Evolutionary conservation across 2,329 filamentous ascomycete genomes (phyloP), one percentile per base, ranked within the genome.

Genomic region (Lecanoromycetidae sp.): DNA sequence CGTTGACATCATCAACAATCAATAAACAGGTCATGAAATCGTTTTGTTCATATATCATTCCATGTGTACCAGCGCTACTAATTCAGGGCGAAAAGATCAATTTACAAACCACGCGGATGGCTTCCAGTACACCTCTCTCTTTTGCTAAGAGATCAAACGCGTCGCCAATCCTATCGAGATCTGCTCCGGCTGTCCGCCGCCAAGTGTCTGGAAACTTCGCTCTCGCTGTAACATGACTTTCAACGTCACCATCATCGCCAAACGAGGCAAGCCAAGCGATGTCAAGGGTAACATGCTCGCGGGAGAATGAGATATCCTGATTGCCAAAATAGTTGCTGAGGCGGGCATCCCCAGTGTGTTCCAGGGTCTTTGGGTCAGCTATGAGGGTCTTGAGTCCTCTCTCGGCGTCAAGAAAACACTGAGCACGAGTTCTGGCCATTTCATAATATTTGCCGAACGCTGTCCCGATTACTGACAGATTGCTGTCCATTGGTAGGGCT

Each of bases 361-460:
- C 20, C 4, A 27, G 12, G 19, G 5, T 10, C 13, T 26, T 38
- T 25, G 9, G 6, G 50, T 59, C 1, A 72, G 73, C 2, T 41
- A 62, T 15, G 4, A 43, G 17, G 9, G 13, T 15, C 26, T 8
- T 17, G 15, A 37, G 39, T 3, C 44, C 39, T 20, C 22, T 25
- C 33, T 48, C 40, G 10, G 30, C 35, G 19, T 22, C 22, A 4
- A 17, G 20, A 17, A 40, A 49, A 35, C 47, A 49, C 29, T 58
- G 54, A 25, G 60, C 56, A 64, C 66, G 67, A 40, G 67, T 44
- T 29, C 57, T 58, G 19, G 64, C 63, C 4, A 60, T 60, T 55
- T 66, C 65, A 64, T 64, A 68, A 50, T 66, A 68, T 5, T 62
- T 59, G 43, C 62, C 63, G 34, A 66, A 58, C 3, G 65, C 66